Evolutionary conservation across 805 yeast species (phyloP).

Genomic region (Phaffomyces antillensis): DNA sequence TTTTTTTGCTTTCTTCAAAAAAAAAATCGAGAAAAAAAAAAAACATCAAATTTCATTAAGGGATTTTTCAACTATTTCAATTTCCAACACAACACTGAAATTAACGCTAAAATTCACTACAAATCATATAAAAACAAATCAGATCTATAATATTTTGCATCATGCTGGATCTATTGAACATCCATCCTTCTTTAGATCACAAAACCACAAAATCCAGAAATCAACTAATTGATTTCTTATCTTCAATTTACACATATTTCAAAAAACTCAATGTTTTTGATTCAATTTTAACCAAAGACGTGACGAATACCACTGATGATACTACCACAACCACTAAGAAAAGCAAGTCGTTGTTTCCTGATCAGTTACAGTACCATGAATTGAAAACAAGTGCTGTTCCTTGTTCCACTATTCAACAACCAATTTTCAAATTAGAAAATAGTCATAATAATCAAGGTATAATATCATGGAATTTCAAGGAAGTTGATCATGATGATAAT

Average conservation of each 20-base stretch:
- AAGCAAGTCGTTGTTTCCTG: slow-evolving; percentile 16
- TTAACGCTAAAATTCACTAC: too few species aligned
- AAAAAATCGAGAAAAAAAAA: too few species aligned
- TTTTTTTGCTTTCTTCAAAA: too few species aligned
- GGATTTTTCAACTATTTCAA: too few species aligned
- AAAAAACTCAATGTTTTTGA: slow-evolving; percentile 13
- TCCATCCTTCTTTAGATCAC: slow-evolving; percentile 3
- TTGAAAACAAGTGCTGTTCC: slow-evolving; percentile 14
- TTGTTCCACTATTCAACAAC: slow-evolving; percentile 42
- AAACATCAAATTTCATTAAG: too few species aligned
- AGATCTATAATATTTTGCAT: too few species aligned
- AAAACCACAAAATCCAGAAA: neutral
- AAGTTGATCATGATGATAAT: neutral
- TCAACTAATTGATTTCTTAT: slow-evolving; percentile 2
- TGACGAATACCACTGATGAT: neutral
- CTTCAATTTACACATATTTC: slow-evolving; percentile 8
- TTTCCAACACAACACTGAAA: too few species aligned
- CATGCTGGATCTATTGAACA: slow-evolving; percentile 8
- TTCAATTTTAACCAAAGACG: slow-evolving; percentile 10
- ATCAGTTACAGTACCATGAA: slow-evolving; percentile 11
- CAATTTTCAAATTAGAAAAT: slow-evolving; percentile 44
- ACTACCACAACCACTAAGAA: neutral
- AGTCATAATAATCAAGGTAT: slow-evolving; percentile 39
- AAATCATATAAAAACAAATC: too few species aligned
- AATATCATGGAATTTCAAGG: slow-evolving; percentile 46